Conservation (phyloP, 2,329 filamentous ascomycete genomes). For the Fusarium falciforme region DNA sequence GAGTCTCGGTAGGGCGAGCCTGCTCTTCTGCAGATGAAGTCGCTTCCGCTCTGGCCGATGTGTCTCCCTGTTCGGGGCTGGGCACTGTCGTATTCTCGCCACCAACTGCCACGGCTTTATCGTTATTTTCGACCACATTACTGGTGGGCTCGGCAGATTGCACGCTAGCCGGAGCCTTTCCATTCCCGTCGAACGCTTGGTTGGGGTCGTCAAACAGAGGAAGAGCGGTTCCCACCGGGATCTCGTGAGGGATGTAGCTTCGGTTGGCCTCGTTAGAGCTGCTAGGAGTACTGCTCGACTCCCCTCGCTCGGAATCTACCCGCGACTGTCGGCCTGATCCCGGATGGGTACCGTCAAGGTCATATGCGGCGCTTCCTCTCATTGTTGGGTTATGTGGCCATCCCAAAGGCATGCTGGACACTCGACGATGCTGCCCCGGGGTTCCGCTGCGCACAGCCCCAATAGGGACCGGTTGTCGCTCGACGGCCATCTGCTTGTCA, state of each 20-base stretch:
- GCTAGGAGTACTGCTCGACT: slow-evolving; percentile 16
- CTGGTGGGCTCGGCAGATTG: background rate
- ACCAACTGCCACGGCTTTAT: background rate
- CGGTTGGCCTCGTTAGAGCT: slow-evolving; percentile 13
- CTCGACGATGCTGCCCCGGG: slow-evolving; percentile 38
- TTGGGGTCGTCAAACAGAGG: background rate
- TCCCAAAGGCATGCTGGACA: slow-evolving; percentile 52
- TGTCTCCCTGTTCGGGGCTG: background rate
- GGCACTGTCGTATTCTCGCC: background rate
- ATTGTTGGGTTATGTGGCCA: slow-evolving; percentile 51
- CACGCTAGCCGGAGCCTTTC: background rate
- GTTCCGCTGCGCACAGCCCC: slow-evolving; percentile 35
- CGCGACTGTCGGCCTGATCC: slow-evolving; percentile 26
- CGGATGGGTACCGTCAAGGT: slow-evolving; percentile 32
- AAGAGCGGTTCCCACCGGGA: slow-evolving; percentile 1
- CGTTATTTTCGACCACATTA: background rate
- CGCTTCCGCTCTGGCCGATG: background rate
- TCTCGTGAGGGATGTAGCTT: slow-evolving; percentile 1
- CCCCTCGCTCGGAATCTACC: background rate
- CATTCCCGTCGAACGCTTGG: background rate
- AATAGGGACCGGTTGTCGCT: slow-evolving; percentile 25
- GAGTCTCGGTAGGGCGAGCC: background rate
- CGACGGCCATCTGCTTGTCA: slow-evolving; percentile 25
- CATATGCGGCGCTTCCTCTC: slow-evolving; percentile 36
- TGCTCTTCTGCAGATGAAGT: background rate